Percentiles rank a stretch among this genome's conserved stretches.
Evolutionary conservation across 176 grass and related monocot species (phyloP).

Genomic region (Lolium rigidum): DNA sequence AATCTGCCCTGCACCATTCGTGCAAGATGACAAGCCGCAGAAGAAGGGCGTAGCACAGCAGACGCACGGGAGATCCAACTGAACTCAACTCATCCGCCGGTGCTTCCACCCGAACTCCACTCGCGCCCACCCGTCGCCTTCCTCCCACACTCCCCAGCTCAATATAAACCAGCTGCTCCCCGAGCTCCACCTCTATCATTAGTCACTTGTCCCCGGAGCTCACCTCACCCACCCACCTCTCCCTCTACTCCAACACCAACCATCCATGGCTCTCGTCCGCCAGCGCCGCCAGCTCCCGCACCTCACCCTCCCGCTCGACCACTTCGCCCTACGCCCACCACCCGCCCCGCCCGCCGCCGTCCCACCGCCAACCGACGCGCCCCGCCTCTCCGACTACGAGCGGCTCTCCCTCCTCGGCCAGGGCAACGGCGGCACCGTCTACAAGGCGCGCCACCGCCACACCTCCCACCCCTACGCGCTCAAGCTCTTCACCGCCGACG

Average conservation of each 20-base stretch:
- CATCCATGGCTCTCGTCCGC: constrained; percentile 65
- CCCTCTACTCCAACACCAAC: background rate
- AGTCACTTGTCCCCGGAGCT: background rate
- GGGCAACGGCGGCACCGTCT: constrained; percentile 87
- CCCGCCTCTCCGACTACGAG: constrained; percentile 73
- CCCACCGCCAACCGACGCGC: constrained; percentile 28
- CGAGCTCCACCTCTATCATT: background rate
- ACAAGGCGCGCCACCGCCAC: constrained; percentile 70
- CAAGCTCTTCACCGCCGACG: constrained; percentile 51
- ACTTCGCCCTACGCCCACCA: constrained; percentile 45
- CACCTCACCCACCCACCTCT: background rate
- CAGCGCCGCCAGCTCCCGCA: constrained; percentile 73
- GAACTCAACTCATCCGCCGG: constrained; percentile 29
- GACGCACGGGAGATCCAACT: constrained; percentile 20
- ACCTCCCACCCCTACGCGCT: constrained; percentile 49
- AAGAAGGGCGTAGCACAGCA: background rate
- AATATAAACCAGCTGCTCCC: constrained; percentile 19
- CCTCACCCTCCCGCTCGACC: constrained; percentile 63
- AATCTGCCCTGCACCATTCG: constrained; percentile 18
- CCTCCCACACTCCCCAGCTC: background rate
- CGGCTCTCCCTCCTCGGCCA: constrained; percentile 76
- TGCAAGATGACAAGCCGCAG: constrained; percentile 1
- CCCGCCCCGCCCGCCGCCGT: constrained; percentile 18
- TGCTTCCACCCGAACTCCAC: constrained; percentile 43
- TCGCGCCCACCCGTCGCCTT: constrained; percentile 31